Base-by-base conservation (phyloP, 306 rosid genomes). In the Cajanus cajan region DNA sequence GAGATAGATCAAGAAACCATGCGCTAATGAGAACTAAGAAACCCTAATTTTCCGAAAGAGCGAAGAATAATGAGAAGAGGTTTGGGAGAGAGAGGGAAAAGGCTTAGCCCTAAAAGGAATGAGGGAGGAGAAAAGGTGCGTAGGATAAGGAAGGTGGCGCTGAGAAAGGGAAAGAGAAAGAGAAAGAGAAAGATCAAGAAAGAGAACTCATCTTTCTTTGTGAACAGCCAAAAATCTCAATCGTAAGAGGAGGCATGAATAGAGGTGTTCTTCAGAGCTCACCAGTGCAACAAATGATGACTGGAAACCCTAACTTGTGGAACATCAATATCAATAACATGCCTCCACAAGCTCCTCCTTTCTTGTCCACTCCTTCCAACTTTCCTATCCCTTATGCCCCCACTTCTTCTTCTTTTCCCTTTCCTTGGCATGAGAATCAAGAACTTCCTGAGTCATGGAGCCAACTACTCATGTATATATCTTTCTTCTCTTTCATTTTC, bases 251-350 rank as follows among this genome's bases (percentile, higher is more conserved):
- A 85, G 84, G 73, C 57, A 94, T 93, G 99, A 93, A 96, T 90
- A 89, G 92, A 91, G 89, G 90, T 66, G 86, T 84, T 31, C 82
- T 88, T 58, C 96, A 96, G 44, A 93, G 96, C 84, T 89, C 97
- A 31, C 94, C 94, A 52, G 93, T 90, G 90, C 99, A 96, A 83
- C 97, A 91, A 82, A 93, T 96, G 88, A 92, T 90, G 91, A 84
- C 94, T 65, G 94, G 94, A 57, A 93, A 93, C 92, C 93, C 99
- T 86, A 96, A 84, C 59, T 91, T 93, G 96, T 96, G 98, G 99
- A 90, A 84, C 82, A 84, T 89, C 82, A 94, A 90, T 72, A 85
- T 90, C 87, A 95, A 91, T 76, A 85, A 54, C 81, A 81, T 87
- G 92, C 8, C 88, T 69, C 82, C 73, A 14, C 89, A 74, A 63